Base-by-base conservation (phyloP, 2,329 filamentous ascomycete genomes). In the Aspergillus chevalieri region DNA sequence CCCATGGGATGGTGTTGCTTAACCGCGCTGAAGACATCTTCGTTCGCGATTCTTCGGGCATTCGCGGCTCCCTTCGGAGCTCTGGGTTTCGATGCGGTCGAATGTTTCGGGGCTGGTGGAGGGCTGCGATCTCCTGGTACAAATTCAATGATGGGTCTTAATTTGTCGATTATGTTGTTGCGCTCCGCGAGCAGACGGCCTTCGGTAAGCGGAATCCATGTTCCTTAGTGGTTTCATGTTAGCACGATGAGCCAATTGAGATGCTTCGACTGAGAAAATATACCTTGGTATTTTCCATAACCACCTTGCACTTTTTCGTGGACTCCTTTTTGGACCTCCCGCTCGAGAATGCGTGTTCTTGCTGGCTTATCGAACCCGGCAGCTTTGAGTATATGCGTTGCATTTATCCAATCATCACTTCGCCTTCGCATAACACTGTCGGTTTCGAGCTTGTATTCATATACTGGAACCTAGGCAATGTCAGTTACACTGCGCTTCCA, bases 281-380 rank as follows among this genome's bases (percentile, higher is more conserved):
- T 64, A 89, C 87, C 91, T 76, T 98, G 93, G 61, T 97, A 98
- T 82, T 97, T 97, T 62, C 93, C 93, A 69, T 97, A 97, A 14
- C 93, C 93, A 57, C 92, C 93, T 67, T 98, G 93, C 5, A 98
- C 91, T 74, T 98, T 98, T 74, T 97, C 93, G 66, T 98, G 93
- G 4, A 87, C 80, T 41, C 94, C 92, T 69, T 95, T 96, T 65
- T 98, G 93, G 6, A 98, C 92, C 65, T 98, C 93, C 57, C 93
- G 83, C 73, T 98, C 93, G 4, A 98, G 80, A 50, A 98, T 97
- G 55, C 93, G 83, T 38, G 93, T 98, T 66, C 93, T 81, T 10
- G 92, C 89, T 2, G 93, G 93, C 71, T 98, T 98, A 71, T 98
- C 93, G 65, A 95, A 95, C 49, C 92, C 92, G 54, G 93, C 93